Evolutionary conservation across 1,139 yeast species (phyloP).

Genomic region (Hanseniaspora uvarum): DNA sequence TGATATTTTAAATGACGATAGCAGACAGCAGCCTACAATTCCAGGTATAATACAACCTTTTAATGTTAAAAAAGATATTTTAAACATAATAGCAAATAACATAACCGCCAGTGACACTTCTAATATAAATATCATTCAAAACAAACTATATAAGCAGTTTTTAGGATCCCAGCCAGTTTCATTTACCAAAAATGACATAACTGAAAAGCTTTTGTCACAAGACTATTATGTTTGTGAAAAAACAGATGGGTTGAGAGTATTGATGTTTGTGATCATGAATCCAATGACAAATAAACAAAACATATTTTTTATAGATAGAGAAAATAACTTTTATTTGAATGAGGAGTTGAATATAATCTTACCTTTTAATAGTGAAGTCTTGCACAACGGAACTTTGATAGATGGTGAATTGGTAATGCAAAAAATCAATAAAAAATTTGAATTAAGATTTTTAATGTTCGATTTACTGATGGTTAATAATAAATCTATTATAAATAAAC

Average conservation of each 20-base stretch:
- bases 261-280: slow-evolving; percentile 57
- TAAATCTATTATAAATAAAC: slow-evolving; percentile 53
- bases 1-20: slow-evolving; percentile 32
- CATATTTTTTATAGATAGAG: slow-evolving; percentile 73
- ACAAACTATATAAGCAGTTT: slow-evolving; percentile 39
- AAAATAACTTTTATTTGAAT: slow-evolving; percentile 71
- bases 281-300: slow-evolving; percentile 62
- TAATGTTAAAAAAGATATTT: slow-evolving; percentile 56
- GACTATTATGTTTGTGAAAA: slow-evolving; percentile 92
- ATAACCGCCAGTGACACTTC: slow-evolving; percentile 41
- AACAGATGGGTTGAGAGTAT: slow-evolving; percentile 82
- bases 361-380: slow-evolving; percentile 3
- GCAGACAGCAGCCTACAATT: slow-evolving; percentile 64
- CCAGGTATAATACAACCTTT: slow-evolving; percentile 75
- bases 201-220: slow-evolving; percentile 46
- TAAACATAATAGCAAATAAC: slow-evolving; percentile 59
- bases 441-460: slow-evolving; percentile 72
- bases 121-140: slow-evolving; percentile 22
- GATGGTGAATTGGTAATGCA: slow-evolving; percentile 83
- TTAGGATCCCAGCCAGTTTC: slow-evolving; percentile 96
- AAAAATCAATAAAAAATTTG: slow-evolving; percentile 32
- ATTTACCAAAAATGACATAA: slow-evolving; percentile 64
- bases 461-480: slow-evolving; percentile 85
- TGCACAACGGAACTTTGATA: slow-evolving; percentile 73
- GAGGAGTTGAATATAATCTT: slow-evolving; percentile 33